Base-by-base conservation (phyloP, 1,139 yeast genomes). In the Geotrichum australiense region DNA sequence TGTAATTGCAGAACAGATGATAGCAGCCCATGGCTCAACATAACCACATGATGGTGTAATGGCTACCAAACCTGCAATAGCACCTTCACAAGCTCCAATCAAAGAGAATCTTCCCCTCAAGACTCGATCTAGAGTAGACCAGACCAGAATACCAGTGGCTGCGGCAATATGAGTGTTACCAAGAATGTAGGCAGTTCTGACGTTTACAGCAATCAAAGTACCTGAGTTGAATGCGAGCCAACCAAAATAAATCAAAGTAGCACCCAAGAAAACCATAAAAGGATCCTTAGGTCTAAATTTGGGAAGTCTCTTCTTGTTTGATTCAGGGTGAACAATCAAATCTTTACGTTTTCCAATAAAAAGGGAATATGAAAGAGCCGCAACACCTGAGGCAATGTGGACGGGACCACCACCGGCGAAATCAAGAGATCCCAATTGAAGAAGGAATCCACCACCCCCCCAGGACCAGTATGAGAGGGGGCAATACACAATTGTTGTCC, bases 341-440 rank as follows among this genome's bases (percentile, higher is more conserved):
- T 28, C 31, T 55, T 80, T 80, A 58, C 96, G 73, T 56, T 83
- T 75, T 5, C 96, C 95, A 46, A 87, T 69, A 46, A 83, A 85
- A 47, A 79, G 76, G 14, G 93, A 79, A 54, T 82, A 82, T 8
- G 85, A 95, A 56, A 89, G 79, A 1, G 95, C 96, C 31, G 87
- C 83, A 18, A 86, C 82, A 52, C 97, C 97, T 19, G 94, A 79
- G 27, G 85, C 73, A 44, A 91, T 85, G 62, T 91, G 97, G 32
- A 91, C 96, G 1, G 96, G 95, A 0, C 96, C 97, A 42, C 96
- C 96, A 28, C 98, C 98, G 23, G 98, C 97, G 62, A 85, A 91
- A 61, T 91, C 98, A 45, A 89, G 69, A 1, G 80, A 96, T n/a
- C 95, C 96, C 74, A 94, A 87, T 63, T 70, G 75, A 24, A 55